Evolutionary conservation across 2,329 filamentous ascomycete genomes (phyloP), one percentile per base, ranked within the genome.

Genomic region (Penicillium corylophilum): DNA sequence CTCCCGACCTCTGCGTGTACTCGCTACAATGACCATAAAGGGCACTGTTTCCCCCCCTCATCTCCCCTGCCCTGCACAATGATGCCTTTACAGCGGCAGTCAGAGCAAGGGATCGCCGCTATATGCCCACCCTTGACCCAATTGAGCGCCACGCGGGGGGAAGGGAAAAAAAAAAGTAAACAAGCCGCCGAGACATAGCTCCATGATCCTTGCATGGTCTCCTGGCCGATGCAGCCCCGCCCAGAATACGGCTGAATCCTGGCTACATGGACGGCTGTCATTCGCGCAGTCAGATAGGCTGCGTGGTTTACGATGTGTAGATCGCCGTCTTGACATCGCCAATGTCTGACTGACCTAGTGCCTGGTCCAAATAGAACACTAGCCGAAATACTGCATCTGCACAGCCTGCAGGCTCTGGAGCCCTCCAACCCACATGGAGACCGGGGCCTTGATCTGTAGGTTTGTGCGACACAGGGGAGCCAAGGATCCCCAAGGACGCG

Each of bases 201-300:
- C 44, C 38, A 18, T 31, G 43, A 56, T 56, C 53, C 53, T 56
- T 56, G 53, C 53, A 36, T 56, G 33, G 46, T 48, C 47, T 51
- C 50, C 50, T 51, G 35, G 50, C 44, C 47, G 40, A 54, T 45
- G 26, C 44, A 36, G 22, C 20, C 40, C 44, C 45, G 42, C 28
- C 42, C 33, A 29, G 35, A 28, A 44, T 53, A 36, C 47, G 36
- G 47, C 53, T 53, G 44, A 56, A 47, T 24, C 40, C 43, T 23
- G 36, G 46, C 48, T 48, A 50, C 50, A 44, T 41, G 20, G 39
- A 23, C 29, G 23, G 15, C 24, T 18, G 36, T 38, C 41, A 24
- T 15, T 42, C 18, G 33, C 22, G 24, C 40, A 22, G 26, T 28
- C 12, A 24, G 39, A 22, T 12, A 35, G 39, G 31, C 46, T 44